Conservation (phyloP, 495 filamentous ascomycete species). For the Tuber magnatum region DNA sequence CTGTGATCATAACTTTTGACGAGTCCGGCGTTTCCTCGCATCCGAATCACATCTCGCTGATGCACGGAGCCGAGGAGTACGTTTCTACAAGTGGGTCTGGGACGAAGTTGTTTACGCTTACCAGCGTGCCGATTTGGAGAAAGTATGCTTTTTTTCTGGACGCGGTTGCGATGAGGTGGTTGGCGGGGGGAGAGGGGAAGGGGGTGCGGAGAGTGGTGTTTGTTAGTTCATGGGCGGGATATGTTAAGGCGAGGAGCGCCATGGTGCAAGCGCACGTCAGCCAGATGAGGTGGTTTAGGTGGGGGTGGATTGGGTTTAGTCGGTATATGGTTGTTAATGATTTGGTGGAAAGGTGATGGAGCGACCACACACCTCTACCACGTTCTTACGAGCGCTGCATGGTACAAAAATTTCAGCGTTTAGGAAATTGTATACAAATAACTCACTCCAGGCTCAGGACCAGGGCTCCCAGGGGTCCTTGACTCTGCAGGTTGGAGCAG, state of each 20-base stretch:
- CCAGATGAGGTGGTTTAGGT: conserved; percentile 98
- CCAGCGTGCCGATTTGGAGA: conserved; percentile 57
- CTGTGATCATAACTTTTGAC: conserved; percentile 86
- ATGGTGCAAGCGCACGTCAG: conserved; percentile 85
- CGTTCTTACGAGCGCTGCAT: too few relatives aligned
- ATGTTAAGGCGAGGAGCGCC: conserved; percentile 64
- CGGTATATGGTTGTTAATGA: conserved; percentile 97
- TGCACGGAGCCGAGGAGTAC: conserved; percentile 70
- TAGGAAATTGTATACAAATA: too few relatives aligned
- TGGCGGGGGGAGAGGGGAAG: conserved; percentile 42
- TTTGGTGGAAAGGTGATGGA: conserved; percentile 46
- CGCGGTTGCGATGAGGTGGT: conserved; percentile 46
- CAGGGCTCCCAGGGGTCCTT: too few relatives aligned
- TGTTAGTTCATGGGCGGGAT: conserved; percentile 56
- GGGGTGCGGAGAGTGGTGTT: conserved; percentile 51
- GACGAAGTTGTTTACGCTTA: conserved; percentile 74
- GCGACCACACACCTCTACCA: too few relatives aligned
- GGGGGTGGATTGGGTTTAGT: conserved; percentile 86
- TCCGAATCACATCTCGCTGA: conserved; percentile 83
- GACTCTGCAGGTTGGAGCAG: too few relatives aligned
- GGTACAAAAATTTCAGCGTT: too few relatives aligned
- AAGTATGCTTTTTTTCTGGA: conserved; percentile 59
- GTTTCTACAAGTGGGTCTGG: conserved; percentile 53
- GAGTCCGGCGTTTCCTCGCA: conserved; percentile 68
- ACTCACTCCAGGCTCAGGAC: too few relatives aligned